phyloP scores from a whole-genome alignment of 192 early-diverging fungal species.

The Linnemannia zychae region DNA sequence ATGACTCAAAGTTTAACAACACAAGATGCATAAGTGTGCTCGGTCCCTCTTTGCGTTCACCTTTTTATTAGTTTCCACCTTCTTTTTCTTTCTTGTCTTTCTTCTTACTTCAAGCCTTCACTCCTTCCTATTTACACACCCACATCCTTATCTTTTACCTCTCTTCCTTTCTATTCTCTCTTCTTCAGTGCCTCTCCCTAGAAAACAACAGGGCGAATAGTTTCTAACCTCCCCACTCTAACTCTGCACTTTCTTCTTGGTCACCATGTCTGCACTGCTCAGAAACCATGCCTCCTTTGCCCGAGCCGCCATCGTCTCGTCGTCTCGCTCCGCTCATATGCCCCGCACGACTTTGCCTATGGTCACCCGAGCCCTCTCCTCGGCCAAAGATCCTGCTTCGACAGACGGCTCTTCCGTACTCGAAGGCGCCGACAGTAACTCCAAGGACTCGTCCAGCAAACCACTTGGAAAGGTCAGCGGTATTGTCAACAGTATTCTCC shows the following conservation, averaged over 20 bases:
- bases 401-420: not conserved
- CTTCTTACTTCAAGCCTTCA: not conserved
- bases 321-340: not conserved
- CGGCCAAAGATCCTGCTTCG: not conserved
- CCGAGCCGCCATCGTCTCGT: not conserved
- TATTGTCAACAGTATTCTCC: slow-evolving; percentile 54
- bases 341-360: not conserved
- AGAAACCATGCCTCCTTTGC: not conserved
- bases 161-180: not conserved
- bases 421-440: not conserved
- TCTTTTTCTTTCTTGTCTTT: not conserved
- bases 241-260: not conserved
- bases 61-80: not conserved
- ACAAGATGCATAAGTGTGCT: not conserved
- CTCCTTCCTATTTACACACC: not conserved
- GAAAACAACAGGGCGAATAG: not conserved
- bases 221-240: not conserved
- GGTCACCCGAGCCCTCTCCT: slow-evolving; percentile 12
- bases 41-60: not conserved
- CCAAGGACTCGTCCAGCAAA: slow-evolving; percentile 22
- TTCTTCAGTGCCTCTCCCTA: not conserved
- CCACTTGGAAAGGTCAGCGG: slow-evolving; percentile 54
- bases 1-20: not conserved
- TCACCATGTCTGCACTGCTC: slow-evolving; percentile 7
- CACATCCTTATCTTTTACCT: not conserved